Percentiles rank a stretch among this genome's conserved stretches.
phyloP scores from a whole-genome alignment of 768 basidiomycete species.

The Pleurotus eryngii region DNA sequence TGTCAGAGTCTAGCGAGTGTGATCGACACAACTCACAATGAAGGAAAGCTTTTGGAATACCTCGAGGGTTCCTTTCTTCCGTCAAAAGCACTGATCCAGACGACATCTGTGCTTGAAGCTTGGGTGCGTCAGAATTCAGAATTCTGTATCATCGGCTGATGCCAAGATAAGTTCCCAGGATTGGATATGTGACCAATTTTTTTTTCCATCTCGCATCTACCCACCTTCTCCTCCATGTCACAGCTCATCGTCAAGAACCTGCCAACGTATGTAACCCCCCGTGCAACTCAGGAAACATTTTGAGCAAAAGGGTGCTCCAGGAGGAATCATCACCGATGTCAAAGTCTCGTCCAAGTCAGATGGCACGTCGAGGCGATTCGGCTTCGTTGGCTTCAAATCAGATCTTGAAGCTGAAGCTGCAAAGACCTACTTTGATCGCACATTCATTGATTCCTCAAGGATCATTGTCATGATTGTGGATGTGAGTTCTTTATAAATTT shows the following conservation, averaged over 20 bases:
- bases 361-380: constrained; percentile 84
- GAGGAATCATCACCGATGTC: constrained; percentile 79
- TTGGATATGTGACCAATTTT: background rate
- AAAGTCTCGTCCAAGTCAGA: constrained; percentile 75
- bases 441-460: constrained; percentile 77
- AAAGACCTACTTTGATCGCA: constrained; percentile 80
- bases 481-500: constrained; percentile 41
- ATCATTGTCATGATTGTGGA: constrained; percentile 76
- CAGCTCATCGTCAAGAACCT: constrained; percentile 83
- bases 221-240: constrained; percentile 50
- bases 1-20: background rate
- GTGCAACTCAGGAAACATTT: constrained; percentile 67
- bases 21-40: constrained; percentile 56
- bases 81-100: constrained; percentile 24
- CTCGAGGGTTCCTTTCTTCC: constrained; percentile 75
- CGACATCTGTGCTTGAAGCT: background rate
- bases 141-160: background rate
- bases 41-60: constrained; percentile 96
- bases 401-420: constrained; percentile 71
- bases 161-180: background rate
- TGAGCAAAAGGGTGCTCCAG: constrained; percentile 53
- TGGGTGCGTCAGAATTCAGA: background rate
- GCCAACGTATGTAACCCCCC: constrained; percentile 64
- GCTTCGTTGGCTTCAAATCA: constrained; percentile 88
- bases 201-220: constrained; percentile 5